These are phyloP conservation scores for Suillus sp. DNA, from an alignment of 768 basidiomycete genomes.

Conservation along the genomic window DNA sequence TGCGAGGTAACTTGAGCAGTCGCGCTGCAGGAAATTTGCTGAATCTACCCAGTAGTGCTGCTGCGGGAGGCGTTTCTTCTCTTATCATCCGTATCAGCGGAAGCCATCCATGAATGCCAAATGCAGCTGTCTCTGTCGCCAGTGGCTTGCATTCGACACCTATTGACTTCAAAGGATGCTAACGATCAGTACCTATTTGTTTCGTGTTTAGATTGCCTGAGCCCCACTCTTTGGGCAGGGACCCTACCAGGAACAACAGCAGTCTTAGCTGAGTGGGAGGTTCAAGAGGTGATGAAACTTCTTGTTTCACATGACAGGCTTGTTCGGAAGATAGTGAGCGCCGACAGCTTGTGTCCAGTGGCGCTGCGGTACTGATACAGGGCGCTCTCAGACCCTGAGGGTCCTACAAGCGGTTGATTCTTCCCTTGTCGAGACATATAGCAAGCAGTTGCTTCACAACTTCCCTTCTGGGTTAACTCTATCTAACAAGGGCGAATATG, in stretches of 20 bases:
- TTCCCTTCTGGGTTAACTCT: constrained; percentile 37
- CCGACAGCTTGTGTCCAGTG: not conserved
- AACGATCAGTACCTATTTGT: constrained; percentile 72
- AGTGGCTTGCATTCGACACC: constrained; percentile 51
- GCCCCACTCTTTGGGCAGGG: constrained; percentile 70
- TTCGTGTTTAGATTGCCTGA: constrained; percentile 59
- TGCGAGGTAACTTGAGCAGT: constrained; percentile 25
- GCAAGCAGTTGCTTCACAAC: constrained; percentile 43
- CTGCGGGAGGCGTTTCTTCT: constrained; percentile 38
- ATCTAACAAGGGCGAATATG: constrained; percentile 43
- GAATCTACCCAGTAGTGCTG: constrained; percentile 28
- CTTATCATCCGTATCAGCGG: constrained; percentile 27
- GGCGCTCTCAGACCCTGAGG: constrained; percentile 52
- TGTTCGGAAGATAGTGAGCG: constrained; percentile 61
- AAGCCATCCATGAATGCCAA: constrained; percentile 22
- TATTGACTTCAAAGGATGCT: constrained; percentile 57
- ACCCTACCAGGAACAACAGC: constrained; percentile 49
- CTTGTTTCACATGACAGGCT: constrained; percentile 59
- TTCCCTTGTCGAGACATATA: constrained; percentile 57
- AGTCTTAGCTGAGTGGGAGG: constrained; percentile 70
- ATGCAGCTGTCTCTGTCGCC: constrained; percentile 25
- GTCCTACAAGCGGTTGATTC: constrained; percentile 61
- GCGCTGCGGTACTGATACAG: constrained; percentile 12
- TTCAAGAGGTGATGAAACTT: constrained; percentile 69
- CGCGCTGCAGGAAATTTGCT: constrained; percentile 14